These are phyloP conservation scores for Yarrowia hollandica DNA, from an alignment of 805 yeast species.

Conservation along the genomic window DNA sequence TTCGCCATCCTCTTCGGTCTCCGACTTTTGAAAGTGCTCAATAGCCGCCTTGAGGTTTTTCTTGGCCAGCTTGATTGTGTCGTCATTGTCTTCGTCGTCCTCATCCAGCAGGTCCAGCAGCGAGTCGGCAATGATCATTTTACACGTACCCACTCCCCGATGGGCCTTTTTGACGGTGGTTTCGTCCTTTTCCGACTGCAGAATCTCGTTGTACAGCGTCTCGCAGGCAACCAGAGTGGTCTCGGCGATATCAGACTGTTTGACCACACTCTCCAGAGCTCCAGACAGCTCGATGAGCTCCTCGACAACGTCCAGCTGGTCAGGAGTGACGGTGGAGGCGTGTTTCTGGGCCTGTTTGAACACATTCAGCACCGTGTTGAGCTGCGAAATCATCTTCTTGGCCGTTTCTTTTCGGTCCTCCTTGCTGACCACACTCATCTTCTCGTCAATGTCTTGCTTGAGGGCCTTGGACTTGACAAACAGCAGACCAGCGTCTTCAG, in stretches of 20 bases:
- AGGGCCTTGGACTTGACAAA: constrained; percentile 54
- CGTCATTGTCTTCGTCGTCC: constrained; percentile 35
- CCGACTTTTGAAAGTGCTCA: constrained; percentile 56
- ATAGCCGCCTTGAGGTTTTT: constrained; percentile 55
- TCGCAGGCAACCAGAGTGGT: constrained; percentile 1
- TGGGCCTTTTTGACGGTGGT: constrained; percentile 35
- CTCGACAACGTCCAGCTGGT: constrained; percentile 53
- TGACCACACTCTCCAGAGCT: constrained; percentile 53
- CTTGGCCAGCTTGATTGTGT: constrained; percentile 43
- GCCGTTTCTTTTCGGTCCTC: constrained; percentile 15
- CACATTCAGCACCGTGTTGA: constrained; percentile 44
- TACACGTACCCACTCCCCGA: constrained; percentile 40
- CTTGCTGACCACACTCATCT: constrained; percentile 25
- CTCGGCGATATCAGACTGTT: constrained; percentile 30
- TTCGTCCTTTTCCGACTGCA: neutral
- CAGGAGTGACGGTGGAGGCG: constrained; percentile 9
- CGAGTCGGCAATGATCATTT: constrained; percentile 39
- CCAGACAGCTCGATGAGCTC: constrained; percentile 53
- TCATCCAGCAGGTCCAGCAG: constrained; percentile 36
- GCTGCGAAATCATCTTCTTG: neutral
- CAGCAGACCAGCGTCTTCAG: constrained; percentile 49
- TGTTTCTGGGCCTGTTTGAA: constrained; percentile 49
- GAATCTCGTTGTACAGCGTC: constrained; percentile 3
- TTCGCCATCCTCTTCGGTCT: constrained; percentile 72
- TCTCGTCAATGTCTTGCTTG: constrained; percentile 48